Base-by-base conservation (phyloP, 202 grass and related monocot species). In the Hordeum pubiflorum region DNA sequence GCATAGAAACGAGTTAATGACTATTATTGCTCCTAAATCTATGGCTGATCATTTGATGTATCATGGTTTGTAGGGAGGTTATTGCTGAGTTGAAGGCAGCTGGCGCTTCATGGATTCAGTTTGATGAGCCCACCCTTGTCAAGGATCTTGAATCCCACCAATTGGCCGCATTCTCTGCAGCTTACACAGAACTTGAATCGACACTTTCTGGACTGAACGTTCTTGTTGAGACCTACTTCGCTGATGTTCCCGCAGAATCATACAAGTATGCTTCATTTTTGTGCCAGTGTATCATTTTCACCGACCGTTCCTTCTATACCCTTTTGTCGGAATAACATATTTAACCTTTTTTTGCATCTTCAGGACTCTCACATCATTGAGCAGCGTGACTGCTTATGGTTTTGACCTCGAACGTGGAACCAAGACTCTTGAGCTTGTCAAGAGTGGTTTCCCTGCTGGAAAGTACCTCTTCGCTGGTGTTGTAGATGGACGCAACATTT, bases 391-490 rank as follows among this genome's bases (percentile, higher is more conserved):
- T 67, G 94, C 91, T 77, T 94, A 84, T 81, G 91, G 94, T 71
- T 90, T 94, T 90, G 94, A 97, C 81, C 91, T 97, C 82, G 87
- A 90, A 3, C 94, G 94, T 80, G 94, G 94, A 75, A 77, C 94
- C 75, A 89, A 97, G 68, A 97, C 91, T 52, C 80, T 94, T 88
- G 91, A 89, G 48, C 88, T 93, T 82, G 70, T 97, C 66, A 97
- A 87, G 72, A 91, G 79, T 86, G 86, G 82, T 64, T 94, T 97
- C 57, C 94, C 94, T 34, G 71, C 91, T 80, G 87, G 89, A 72
- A 97, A 97, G 83, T 97, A 93, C 80, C 89, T 97, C 69, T 97
- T 97, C 68, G 94, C 94, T 34, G 94, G 94, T 89, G 85, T 97
- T 77, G 94, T 97, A 44, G 94, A 97, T 91, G 94, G 94, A 13